Percentiles rank a stretch among this genome's conserved stretches.
These are phyloP conservation scores for Hypsizygus marmoreus DNA, from an alignment of 768 basidiomycete species.

Conservation along the genomic window DNA sequence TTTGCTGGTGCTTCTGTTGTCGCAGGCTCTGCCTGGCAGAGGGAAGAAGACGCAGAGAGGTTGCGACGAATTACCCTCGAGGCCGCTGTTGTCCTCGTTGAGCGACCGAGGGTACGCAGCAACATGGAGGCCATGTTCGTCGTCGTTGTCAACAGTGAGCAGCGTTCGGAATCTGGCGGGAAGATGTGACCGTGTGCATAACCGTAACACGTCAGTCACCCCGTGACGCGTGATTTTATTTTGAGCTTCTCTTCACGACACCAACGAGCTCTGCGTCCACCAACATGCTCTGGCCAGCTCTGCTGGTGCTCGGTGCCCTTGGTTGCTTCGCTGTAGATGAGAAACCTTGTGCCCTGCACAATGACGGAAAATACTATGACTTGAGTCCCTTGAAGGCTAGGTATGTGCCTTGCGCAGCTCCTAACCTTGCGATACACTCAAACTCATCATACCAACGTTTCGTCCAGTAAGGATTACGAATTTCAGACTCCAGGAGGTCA, in stretches of 20 bases:
- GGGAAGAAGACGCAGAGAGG: conserved; percentile 37
- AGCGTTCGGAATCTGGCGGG: conserved; percentile 39
- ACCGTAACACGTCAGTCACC: conserved; percentile 5
- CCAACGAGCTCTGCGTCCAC: neutral
- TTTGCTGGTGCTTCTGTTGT: conserved; percentile 34
- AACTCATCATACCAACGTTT: conserved; percentile 13
- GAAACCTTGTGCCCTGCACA: conserved; percentile 60
- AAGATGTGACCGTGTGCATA: conserved; percentile 24
- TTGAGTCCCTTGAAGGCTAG: conserved; percentile 60
- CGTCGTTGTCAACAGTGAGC: conserved; percentile 28
- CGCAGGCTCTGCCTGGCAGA: conserved; percentile 30
- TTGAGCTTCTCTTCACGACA: no score
- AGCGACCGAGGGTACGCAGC: conserved; percentile 62
- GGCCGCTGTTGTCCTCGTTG: conserved; percentile 32
- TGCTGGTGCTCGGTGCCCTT: conserved; percentile 1
- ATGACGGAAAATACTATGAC: conserved; percentile 64
- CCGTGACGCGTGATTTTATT: neutral
- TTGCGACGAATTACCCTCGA: conserved; percentile 34
- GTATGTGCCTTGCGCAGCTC: conserved; percentile 36
- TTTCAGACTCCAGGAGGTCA: conserved; percentile 49
- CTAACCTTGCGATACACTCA: conserved; percentile 5
- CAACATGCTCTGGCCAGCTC: neutral
- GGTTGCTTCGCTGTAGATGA: conserved; percentile 39
- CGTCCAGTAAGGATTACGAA: conserved; percentile 63
- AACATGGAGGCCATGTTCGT: conserved; percentile 65